These are phyloP conservation scores for Carpinus fangiana DNA, from an alignment of 306 rosid species.

Conservation along the genomic window DNA sequence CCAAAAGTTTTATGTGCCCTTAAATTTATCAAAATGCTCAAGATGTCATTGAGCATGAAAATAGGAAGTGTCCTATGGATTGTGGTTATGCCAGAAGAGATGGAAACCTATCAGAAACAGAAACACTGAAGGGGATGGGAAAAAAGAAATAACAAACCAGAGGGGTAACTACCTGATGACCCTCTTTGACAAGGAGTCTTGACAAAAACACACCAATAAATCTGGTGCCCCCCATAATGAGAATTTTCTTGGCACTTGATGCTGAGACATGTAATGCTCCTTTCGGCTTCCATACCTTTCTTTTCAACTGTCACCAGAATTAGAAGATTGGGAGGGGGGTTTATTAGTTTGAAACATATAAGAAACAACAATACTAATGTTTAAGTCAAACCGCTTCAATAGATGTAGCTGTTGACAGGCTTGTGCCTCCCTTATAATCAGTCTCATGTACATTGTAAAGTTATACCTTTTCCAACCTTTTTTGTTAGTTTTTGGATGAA, in stretches of 20 bases:
- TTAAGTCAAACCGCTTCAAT: background rate
- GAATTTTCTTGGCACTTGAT: constrained; percentile 78
- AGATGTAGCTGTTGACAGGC: background rate
- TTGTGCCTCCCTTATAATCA: background rate
- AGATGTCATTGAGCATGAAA: background rate
- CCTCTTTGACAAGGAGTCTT: constrained; percentile 88
- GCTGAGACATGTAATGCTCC: constrained; percentile 68
- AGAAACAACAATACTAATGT: background rate
- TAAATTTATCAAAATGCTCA: constrained; percentile 6
- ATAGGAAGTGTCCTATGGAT: background rate
- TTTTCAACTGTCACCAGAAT: constrained; percentile 52
- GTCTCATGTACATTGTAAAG: background rate
- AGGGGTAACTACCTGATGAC: constrained; percentile 66
- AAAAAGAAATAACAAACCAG: background rate
- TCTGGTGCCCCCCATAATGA: constrained; percentile 95
- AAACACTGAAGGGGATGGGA: background rate
- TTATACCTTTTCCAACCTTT: background rate
- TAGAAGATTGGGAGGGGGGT: background rate
- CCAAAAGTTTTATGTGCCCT: constrained; percentile 27
- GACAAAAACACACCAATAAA: constrained; percentile 93
- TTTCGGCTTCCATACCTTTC: constrained; percentile 58
- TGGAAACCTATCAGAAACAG: background rate
- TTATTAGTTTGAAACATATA: background rate
- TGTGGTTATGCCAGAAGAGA: background rate
- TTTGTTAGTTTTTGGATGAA: too few species aligned